Conservation (phyloP, 768 basidiomycete species). For the Crassisporium funariophilum region DNA sequence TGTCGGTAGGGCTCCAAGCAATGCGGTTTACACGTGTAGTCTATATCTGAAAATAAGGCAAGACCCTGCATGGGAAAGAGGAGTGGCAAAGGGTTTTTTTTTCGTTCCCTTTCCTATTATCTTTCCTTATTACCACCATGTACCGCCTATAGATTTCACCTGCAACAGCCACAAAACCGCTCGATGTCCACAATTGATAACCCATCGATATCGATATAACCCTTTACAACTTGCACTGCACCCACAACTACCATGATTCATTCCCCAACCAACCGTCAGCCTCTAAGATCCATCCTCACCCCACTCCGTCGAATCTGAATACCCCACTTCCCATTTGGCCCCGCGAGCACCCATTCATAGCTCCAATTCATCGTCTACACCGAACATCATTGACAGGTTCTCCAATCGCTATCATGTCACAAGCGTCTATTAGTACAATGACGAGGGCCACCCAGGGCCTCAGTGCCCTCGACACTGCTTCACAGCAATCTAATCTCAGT, state of each 20-base stretch:
- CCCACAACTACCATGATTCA: not conserved
- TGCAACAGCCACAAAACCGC: conserved; percentile 9
- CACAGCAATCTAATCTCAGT: not conserved
- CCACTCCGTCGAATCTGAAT: not conserved
- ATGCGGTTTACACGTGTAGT: conserved; percentile 23
- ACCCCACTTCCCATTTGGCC: not conserved
- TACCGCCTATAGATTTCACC: conserved; percentile 17
- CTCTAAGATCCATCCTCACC: not conserved
- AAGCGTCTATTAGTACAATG: conserved; percentile 14
- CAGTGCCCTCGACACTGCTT: conserved; percentile 2
- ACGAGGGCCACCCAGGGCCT: conserved; percentile 5
- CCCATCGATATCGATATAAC: conserved; percentile 20
- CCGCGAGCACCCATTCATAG: not conserved
- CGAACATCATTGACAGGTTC: not conserved
- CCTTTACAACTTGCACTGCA: conserved; percentile 7
- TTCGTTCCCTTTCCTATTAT: conserved; percentile 7
- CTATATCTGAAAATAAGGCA: not conserved
- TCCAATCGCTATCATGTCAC: conserved; percentile 7
- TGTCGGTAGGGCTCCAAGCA: conserved; percentile 11
- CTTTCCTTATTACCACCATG: conserved; percentile 12
- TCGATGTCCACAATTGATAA: conserved; percentile 3
- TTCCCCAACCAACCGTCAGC: not conserved
- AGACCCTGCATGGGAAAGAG: not conserved
- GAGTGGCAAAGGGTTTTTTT: conserved; percentile 4
- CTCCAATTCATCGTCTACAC: not conserved